Conservation (phyloP, 257 asterid species). For the Nicotiana tomentosiformis region DNA sequence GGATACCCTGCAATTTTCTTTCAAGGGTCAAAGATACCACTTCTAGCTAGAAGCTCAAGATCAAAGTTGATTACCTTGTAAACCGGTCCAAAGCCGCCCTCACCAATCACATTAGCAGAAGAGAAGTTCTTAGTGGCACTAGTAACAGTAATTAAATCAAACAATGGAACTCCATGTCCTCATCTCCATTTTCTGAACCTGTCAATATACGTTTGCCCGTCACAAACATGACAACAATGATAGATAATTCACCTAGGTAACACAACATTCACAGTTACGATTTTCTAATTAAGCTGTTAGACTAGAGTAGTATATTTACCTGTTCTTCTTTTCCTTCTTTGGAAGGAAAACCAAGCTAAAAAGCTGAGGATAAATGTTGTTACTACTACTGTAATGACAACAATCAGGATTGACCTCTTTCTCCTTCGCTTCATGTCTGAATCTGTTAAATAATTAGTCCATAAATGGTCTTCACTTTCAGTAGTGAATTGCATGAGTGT, state of each 20-base stretch:
- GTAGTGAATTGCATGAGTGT: too few species aligned
- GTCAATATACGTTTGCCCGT: neutral
- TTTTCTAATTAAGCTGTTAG: neutral
- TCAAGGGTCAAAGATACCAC: too few species aligned
- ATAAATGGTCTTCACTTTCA: too few species aligned
- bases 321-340: neutral
- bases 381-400: neutral
- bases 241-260: neutral
- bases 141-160: conserved; percentile 5
- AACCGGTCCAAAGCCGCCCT: conserved; percentile 18
- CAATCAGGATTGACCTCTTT: neutral
- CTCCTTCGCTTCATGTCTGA: neutral
- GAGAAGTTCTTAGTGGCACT: conserved; percentile 3
- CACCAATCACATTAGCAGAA: conserved; percentile 13
- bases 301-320: neutral
- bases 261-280: neutral
- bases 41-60: neutral
- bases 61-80: conserved; percentile 15
- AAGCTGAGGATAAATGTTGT: neutral
- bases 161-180: neutral
- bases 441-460: neutral
- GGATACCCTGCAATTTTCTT: too few species aligned
- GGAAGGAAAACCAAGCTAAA: conserved; percentile 4
- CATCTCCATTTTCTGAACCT: conserved; percentile 3
- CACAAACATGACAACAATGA: neutral